These are phyloP conservation scores for Akebia trifoliata DNA, from an alignment of 164 flowering plant species.

Conservation along the genomic window DNA sequence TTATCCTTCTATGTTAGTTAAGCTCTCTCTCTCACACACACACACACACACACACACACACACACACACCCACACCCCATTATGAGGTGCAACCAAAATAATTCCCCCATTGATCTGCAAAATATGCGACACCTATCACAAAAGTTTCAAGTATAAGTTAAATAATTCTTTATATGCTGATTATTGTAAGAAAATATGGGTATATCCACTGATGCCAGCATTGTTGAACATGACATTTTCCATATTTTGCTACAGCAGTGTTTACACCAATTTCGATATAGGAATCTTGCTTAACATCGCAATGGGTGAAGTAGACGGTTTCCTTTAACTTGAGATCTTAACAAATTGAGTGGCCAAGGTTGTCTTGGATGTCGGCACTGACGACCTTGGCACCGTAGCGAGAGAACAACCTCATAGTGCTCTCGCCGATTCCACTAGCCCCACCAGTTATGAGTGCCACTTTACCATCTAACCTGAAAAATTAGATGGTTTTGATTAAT, in stretches of 20 bases:
- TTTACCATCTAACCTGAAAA: conserved; percentile 16
- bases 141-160: too few relatives aligned
- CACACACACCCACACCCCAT: too few relatives aligned
- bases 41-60: too few relatives aligned
- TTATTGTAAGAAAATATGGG: too few relatives aligned
- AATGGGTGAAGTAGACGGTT: conserved; percentile 28
- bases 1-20: too few relatives aligned
- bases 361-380: conserved; percentile 17
- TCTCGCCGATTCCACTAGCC: conserved; percentile 19
- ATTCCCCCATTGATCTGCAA: too few relatives aligned
- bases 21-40: too few relatives aligned
- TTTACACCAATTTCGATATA: conserved; percentile 29
- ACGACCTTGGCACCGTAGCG: conserved; percentile 19
- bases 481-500: too few relatives aligned
- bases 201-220: conserved; percentile 44
- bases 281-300: conserved; percentile 43
- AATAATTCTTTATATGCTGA: too few relatives aligned
- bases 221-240: conserved; percentile 53
- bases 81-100: too few relatives aligned
- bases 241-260: conserved; percentile 28
- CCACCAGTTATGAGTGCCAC: conserved; percentile 27
- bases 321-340: conserved; percentile 14
- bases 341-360: conserved; percentile 12
- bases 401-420: conserved; percentile 6
- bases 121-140: too few relatives aligned